phyloP scores from a whole-genome alignment of 345 rosid genomes.

The Heritiera littoralis region DNA sequence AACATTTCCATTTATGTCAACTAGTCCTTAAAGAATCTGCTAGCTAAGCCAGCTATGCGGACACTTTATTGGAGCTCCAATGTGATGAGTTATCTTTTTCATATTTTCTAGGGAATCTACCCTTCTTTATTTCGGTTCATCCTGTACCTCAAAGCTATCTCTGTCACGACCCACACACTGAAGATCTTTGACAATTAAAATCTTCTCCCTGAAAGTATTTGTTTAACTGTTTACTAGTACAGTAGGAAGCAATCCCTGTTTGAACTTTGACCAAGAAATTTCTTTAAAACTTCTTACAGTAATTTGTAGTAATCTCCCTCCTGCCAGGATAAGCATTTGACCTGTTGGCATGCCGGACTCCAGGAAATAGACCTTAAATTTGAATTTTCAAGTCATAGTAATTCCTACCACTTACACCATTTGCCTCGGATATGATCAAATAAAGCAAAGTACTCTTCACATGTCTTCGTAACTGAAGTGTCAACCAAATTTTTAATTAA shows the following conservation, averaged over 20 bases:
- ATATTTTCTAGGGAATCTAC: background rate
- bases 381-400: background rate
- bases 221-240: background rate
- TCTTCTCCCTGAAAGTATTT: background rate
- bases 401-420: background rate
- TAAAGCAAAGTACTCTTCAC: background rate
- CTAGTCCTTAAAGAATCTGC: constrained; percentile 1
- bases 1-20: background rate
- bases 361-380: background rate
- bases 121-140: background rate
- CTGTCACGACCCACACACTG: too few relatives aligned
- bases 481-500: background rate
- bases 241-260: background rate
- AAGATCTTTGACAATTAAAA: background rate
- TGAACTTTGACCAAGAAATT: constrained; percentile 7
- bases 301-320: background rate
- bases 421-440: background rate
- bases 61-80: background rate
- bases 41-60: constrained; percentile 9
- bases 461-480: background rate
- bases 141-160: background rate
- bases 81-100: too few relatives aligned
- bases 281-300: background rate
- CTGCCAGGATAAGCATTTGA: background rate
- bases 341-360: background rate